Evolutionary conservation across 2,329 filamentous ascomycete genomes (phyloP), one percentile per base, ranked within the genome.

Genomic region (Phyllosticta citrichinensis): DNA sequence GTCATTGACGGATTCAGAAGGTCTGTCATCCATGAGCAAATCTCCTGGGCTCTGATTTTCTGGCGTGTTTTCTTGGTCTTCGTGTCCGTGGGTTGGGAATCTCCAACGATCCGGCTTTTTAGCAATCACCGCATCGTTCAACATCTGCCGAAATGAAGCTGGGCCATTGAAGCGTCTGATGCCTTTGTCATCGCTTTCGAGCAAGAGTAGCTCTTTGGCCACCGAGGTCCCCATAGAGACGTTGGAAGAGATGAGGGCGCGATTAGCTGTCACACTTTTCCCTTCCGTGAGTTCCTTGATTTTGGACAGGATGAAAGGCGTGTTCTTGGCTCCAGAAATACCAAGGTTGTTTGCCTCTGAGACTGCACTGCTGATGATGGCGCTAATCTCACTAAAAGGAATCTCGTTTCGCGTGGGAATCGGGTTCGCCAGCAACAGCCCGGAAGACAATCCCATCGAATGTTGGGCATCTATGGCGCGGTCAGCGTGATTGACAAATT

Each of bases 401-500:
- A 97, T 87, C 17, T 84, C 87, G 67, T 81, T 77, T 62, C 88
- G 79, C 58, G 82, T 77, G 0, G 91, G 88, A 40, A 96, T 88
- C 0, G 92, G 93, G 70, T 96, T 97, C 61, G 92, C 92, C 69
- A 99, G 92, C 62, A 92, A 78, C 60, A 97, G 76, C 9, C 93
- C 94, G 1, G 89, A 91, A 63, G 86, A 82, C 33, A 97, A 82
- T 5, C 82, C 82, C 14, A 96, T 79, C 57, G 76, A 79, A 67
- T 87, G 82, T 75, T 96, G 90, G 0, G 91, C 89, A 66, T 89
- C 81, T 84, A 55, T 11, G 19, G 11, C 5, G n/a, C 22, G 17
- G 58, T 17, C 56, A 55, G 35, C 3, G 3, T 19, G 3, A 20
- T 17, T 6, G 9, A 6, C 10, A 9, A 5, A 30, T 9, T 24